Base-by-base conservation (phyloP, 2,329 filamentous ascomycete genomes). In the Scleromitrula shiraiana region DNA sequence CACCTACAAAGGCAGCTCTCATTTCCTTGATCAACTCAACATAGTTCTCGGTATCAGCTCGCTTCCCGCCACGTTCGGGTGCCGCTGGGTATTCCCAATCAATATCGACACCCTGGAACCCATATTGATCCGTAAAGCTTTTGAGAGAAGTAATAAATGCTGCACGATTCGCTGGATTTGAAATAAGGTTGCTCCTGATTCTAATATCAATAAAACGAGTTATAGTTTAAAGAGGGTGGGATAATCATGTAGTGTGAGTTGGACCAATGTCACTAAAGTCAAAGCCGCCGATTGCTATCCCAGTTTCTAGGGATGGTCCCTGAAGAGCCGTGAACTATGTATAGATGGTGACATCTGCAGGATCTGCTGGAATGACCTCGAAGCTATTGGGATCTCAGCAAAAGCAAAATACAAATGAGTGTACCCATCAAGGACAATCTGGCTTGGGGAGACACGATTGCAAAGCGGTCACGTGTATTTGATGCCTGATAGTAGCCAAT, bases 401-500 rank as follows among this genome's bases (percentile, higher is more conserved):
- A 73, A 74, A 0, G 70, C 67, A 17, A 46, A 47, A 15, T 53
- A 19, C 9, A 55, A 49, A 9, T 65, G 56, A 0, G 53, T 61
- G 12, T 20, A 54, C 23, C 50, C 59, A 22, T 54, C 43, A 7
- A 56, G 55, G 36, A 60, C 55, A 19, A 35, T 14, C 58, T 40
- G 20, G 56, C 41, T 0, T 22, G 14, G 12, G 36, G 35, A 20
- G 36, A 30, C n/a, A 23, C 7, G 6, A 47, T 30, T 30, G 10
- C 22, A 26, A 27, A n/a, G 15, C 20, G 29, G 17, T 23, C 17
- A 19, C 32, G 27, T 15, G 23, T 30, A 2, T 52, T 49, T 64
- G 63, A 69, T 4, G 50, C 35, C 50, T 68, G 64, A 49, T 68
- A 69, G 46, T 68, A 68, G 1, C 66, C 67, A 15, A 68, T 61